Evolutionary conservation across 2,329 filamentous ascomycete genomes (phyloP).

Genomic region (Fusarium sp.): DNA sequence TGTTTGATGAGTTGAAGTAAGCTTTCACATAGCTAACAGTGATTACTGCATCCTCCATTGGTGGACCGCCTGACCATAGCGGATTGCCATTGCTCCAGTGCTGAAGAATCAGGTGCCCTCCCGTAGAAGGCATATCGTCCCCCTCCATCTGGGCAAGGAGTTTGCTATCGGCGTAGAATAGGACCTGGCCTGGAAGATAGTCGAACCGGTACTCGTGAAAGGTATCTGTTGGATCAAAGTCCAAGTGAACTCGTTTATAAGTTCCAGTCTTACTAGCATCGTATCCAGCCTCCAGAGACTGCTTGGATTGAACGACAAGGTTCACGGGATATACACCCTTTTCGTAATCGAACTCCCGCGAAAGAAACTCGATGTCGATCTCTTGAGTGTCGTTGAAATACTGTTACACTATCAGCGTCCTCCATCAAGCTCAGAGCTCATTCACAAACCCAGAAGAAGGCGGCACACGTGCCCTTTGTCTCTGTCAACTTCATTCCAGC

Average conservation of each 20-base stretch:
- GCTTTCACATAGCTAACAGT: constrained; percentile 79
- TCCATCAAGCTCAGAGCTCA: neutral
- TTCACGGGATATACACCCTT: constrained; percentile 72
- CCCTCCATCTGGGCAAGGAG: constrained; percentile 69
- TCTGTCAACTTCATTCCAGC: constrained; percentile 74
- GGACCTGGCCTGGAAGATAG: constrained; percentile 71
- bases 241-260: constrained; percentile 69
- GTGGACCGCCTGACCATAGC: constrained; percentile 79
- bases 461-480: constrained; percentile 76
- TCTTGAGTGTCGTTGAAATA: constrained; percentile 84
- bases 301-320: constrained; percentile 78
- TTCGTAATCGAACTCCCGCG: constrained; percentile 68
- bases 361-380: constrained; percentile 85
- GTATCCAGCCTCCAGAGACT: constrained; percentile 70
- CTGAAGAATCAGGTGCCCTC: constrained; percentile 77
- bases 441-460: constrained; percentile 79
- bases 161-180: constrained; percentile 76
- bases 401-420: constrained; percentile 55
- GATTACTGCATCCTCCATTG: constrained; percentile 70
- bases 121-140: constrained; percentile 67
- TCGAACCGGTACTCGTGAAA: constrained; percentile 88
- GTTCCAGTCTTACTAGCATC: constrained; percentile 71
- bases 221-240: constrained; percentile 73
- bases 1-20: constrained; percentile 80
- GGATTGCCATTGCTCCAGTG: constrained; percentile 85